phyloP scores from a whole-genome alignment of 441 rosid species.

The Hura crepitans region DNA sequence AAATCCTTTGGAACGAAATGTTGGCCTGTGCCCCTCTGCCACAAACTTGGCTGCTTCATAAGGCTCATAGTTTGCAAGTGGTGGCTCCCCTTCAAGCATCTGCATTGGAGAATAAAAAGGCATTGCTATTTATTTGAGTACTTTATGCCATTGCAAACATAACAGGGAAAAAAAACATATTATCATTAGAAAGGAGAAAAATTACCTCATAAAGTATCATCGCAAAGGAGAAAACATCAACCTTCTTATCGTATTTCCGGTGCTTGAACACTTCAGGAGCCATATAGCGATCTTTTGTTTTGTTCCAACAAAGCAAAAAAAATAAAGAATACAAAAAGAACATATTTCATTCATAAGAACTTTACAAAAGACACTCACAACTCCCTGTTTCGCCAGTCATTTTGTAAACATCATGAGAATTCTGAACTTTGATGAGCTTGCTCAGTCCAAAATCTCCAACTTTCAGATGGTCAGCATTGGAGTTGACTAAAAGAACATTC shows the following conservation, averaged over 20 bases:
- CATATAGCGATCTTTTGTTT: slow-evolving; percentile 87
- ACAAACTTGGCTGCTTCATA: slow-evolving; percentile 94
- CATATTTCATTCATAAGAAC: slow-evolving; percentile 12
- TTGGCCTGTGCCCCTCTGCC: slow-evolving; percentile 88
- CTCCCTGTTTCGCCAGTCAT: slow-evolving; percentile 99
- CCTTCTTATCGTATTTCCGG: slow-evolving; percentile 94
- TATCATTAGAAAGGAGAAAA: slow-evolving; percentile 9
- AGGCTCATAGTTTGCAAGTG: slow-evolving; percentile 73
- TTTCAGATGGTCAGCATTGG: slow-evolving; percentile 92
- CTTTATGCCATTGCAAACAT: slow-evolving; percentile 7
- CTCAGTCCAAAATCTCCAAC: slow-evolving; percentile 99
- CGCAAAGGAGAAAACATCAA: slow-evolving; percentile 95
- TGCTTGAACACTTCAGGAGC: slow-evolving; percentile 99
- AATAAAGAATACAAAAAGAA: slow-evolving; percentile 20
- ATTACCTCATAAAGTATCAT: slow-evolving; percentile 94
- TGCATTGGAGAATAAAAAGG: slow-evolving; percentile 29
- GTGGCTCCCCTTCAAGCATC: slow-evolving; percentile 99
- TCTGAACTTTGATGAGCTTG: slow-evolving; percentile 95
- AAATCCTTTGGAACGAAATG: slow-evolving; percentile 69
- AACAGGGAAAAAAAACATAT: no score
- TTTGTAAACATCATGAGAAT: slow-evolving; percentile 96
- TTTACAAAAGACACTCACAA: slow-evolving; percentile 54
- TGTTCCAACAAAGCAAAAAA: slow-evolving; percentile 17
- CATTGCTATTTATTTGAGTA: slow-evolving; percentile 26
- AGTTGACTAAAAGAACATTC: slow-evolving; percentile 94